Evolutionary conservation across 306 rosid genomes (phyloP), one percentile per base, ranked within the genome.

Genomic region (Ziziphus jujuba): DNA sequence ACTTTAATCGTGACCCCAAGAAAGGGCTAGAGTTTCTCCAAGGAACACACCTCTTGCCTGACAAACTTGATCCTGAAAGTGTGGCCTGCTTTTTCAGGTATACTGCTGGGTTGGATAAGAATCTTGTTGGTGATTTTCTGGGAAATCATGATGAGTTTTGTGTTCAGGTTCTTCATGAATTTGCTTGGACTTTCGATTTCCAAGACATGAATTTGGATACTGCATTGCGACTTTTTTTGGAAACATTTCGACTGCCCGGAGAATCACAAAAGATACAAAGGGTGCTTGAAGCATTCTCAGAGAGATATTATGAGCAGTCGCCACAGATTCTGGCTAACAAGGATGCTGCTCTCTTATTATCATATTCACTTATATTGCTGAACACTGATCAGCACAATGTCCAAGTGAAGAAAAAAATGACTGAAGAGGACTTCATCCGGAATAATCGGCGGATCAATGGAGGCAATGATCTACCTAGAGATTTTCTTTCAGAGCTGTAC

Each of bases 251-350:
- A 63, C 83, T 93, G 58, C 99, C 99, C 21, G 99, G 99, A 73
- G 99, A 93, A 82, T 90, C 99, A 2, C 99, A 93, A 77, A 93
- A 93, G 90, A 93, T 90, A 72, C 99, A 93, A 52, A 80, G 99
- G 82, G 99, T 93, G 68, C 97, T 93, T 65, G 99, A 93, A 84
- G 97, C 99, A 70, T 93, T 93, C 78, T 93, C 99, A 62, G 99
- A 90, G 86, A 90, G 97, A 88, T 93, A 88, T 73, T 93, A 90
- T 74, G 99, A 86, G 78, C 97, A 93, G 62, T 93, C 97, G 19
- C 96, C 95, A 25, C 92, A 75, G 65, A 85, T 90, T 70, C 89
- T 93, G 36, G 95, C 88, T 35, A 93, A 93, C 80, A 93, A 88
- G 89, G 99, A 93, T 77, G 97, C 97, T 73, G 99, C 99, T 79